These are phyloP conservation scores for Aspergillus flavus DNA, from an alignment of 2,329 filamentous ascomycete genomes.

Conservation along the genomic window DNA sequence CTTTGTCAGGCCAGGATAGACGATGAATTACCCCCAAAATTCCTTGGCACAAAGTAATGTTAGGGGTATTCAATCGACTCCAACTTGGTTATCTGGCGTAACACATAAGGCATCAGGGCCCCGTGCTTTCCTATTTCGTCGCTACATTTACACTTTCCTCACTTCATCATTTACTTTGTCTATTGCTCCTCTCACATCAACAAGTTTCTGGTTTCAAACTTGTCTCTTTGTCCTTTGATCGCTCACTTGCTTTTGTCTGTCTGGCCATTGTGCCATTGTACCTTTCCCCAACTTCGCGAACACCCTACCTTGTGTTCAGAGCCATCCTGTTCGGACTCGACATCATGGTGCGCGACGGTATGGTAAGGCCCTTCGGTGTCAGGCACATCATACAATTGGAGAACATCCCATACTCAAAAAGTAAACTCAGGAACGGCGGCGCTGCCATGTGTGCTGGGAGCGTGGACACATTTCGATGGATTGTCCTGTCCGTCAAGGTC, in stretches of 20 bases:
- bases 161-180: background rate
- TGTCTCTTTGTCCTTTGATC: background rate
- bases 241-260: background rate
- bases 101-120: too few species aligned
- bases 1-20: background rate
- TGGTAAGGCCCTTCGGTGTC: background rate
- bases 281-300: background rate
- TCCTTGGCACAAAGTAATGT: background rate
- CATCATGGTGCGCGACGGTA: background rate
- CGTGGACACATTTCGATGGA: conserved; percentile 1
- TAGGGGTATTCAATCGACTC: background rate
- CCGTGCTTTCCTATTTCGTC: background rate
- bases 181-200: background rate
- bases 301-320: background rate
- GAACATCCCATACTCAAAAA: background rate
- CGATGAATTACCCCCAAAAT: background rate
- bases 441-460: conserved; percentile 5
- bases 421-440: background rate
- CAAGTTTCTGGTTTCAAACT: background rate
- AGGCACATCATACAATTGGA: background rate
- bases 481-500: background rate
- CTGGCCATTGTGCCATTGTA: background rate
- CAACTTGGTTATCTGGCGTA: too few species aligned
- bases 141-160: background rate
- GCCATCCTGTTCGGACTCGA: background rate